Evolutionary conservation across 2,329 filamentous ascomycete genomes (phyloP).

Genomic region (Byssothecium circinans): DNA sequence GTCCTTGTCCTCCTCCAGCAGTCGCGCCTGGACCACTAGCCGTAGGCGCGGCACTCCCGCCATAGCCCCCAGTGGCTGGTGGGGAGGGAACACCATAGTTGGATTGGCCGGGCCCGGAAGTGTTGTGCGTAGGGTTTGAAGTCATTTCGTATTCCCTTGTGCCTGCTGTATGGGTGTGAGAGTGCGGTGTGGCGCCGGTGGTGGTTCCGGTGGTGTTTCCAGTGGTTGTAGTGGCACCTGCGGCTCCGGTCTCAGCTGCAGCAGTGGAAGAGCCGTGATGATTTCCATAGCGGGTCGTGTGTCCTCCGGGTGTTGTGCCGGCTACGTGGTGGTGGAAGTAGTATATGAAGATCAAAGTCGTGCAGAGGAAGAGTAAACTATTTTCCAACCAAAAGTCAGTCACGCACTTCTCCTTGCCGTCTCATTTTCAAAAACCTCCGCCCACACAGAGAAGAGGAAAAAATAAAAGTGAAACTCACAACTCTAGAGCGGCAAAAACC

Average conservation of each 20-base stretch:
- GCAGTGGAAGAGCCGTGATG: neutral
- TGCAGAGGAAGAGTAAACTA: conserved; percentile 24
- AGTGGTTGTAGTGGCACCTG: neutral
- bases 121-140: neutral
- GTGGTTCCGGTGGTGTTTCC: neutral
- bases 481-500: conserved; percentile 21
- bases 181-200: neutral
- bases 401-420: no score
- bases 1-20: neutral
- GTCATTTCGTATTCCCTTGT: neutral
- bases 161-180: neutral
- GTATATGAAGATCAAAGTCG: conserved; percentile 19
- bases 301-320: conserved; percentile 6
- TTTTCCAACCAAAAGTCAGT: no score
- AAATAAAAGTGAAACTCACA: conserved; percentile 18
- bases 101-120: neutral
- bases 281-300: neutral
- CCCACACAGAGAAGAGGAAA: conserved; percentile 25
- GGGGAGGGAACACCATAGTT: conserved; percentile 1
- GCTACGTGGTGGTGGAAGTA: conserved; percentile 24
- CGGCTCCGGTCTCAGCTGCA: neutral
- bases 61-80: neutral
- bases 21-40: neutral
- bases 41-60: neutral
- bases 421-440: no score